phyloP scores from a whole-genome alignment of 2,329 filamentous ascomycete genomes.

The Fusarium fujikuroi region DNA sequence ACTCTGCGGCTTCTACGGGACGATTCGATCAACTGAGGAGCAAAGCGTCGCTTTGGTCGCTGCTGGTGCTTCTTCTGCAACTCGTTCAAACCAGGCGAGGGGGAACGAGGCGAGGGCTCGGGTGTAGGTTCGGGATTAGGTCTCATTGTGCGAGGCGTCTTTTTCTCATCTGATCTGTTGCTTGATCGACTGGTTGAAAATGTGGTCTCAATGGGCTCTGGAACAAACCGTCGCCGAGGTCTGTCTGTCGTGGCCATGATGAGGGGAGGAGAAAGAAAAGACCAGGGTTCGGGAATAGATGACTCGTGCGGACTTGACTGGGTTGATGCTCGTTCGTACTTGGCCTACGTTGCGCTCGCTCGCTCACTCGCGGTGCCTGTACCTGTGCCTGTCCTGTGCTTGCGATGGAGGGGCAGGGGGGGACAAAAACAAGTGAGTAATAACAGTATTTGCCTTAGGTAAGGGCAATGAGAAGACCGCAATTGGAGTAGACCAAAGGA shows the following conservation, averaged over 20 bases:
- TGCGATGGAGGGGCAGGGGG: slow-evolving; percentile 40
- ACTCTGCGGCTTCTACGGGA: slow-evolving; percentile 76
- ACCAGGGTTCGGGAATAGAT: slow-evolving; percentile 16
- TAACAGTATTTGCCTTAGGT: background rate
- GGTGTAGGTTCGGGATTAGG: slow-evolving; percentile 69
- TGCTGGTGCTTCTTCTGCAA: slow-evolving; percentile 52
- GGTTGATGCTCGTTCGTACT: slow-evolving; percentile 28
- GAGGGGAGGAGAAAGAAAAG: slow-evolving; percentile 51
- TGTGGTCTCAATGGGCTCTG: slow-evolving; percentile 78
- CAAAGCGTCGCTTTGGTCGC: slow-evolving; percentile 66
- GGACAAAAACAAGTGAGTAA: slow-evolving; percentile 38
- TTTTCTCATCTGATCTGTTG: slow-evolving; percentile 46
- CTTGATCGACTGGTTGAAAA: slow-evolving; percentile 66
- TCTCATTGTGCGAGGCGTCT: slow-evolving; percentile 48
- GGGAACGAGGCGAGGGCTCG: slow-evolving; percentile 62
- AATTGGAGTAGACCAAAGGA: background rate
- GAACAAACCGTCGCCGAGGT: slow-evolving; percentile 69
- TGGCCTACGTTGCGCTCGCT: slow-evolving; percentile 31
- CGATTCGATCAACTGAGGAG: slow-evolving; percentile 84
- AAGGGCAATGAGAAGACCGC: background rate
- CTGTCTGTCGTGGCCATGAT: slow-evolving; percentile 55
- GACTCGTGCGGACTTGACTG: slow-evolving; percentile 35
- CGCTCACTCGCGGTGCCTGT: slow-evolving; percentile 9
- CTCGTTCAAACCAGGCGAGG: slow-evolving; percentile 56
- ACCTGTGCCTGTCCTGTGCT: slow-evolving; percentile 9